These are phyloP conservation scores for Claviceps sp. DNA, from an alignment of 2,329 filamentous ascomycete genomes.

Conservation along the genomic window DNA sequence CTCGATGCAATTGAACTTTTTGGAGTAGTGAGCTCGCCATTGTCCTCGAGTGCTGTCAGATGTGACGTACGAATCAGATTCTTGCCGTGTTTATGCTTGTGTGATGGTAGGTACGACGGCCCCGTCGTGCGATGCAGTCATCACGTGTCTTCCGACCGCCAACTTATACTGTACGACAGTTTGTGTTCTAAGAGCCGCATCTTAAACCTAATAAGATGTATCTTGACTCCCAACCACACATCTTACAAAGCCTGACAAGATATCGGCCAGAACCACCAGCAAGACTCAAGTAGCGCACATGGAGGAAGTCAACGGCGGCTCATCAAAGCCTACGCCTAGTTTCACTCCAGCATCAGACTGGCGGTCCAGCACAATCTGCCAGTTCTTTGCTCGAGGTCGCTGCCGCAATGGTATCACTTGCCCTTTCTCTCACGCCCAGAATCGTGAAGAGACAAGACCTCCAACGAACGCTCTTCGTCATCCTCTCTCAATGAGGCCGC, in stretches of 20 bases:
- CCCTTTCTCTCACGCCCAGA: not conserved
- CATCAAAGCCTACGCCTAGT: not conserved
- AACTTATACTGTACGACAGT: not conserved
- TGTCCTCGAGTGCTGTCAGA: not conserved
- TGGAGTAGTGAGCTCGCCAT: slow-evolving; percentile 14
- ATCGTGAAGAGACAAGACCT: not conserved
- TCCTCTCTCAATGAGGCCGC: not conserved
- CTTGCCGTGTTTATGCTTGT: too few species aligned
- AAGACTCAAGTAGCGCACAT: not conserved
- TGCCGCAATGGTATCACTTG: not conserved
- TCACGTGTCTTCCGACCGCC: not conserved
- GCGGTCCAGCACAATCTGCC: not conserved
- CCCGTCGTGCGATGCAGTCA: not conserved
- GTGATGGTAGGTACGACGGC: too few species aligned
- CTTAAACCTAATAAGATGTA: not conserved
- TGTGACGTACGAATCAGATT: too few species aligned
- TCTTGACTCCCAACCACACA: not conserved
- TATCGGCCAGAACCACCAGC: not conserved
- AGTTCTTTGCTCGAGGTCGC: not conserved
- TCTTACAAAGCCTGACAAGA: not conserved
- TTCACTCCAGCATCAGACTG: not conserved
- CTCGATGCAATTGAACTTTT: not conserved
- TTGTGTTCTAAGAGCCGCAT: not conserved
- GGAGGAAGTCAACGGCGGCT: not conserved
- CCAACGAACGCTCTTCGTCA: not conserved